Base-by-base conservation (phyloP, 2,329 filamentous ascomycete genomes). In the Sporothrix phasma region DNA sequence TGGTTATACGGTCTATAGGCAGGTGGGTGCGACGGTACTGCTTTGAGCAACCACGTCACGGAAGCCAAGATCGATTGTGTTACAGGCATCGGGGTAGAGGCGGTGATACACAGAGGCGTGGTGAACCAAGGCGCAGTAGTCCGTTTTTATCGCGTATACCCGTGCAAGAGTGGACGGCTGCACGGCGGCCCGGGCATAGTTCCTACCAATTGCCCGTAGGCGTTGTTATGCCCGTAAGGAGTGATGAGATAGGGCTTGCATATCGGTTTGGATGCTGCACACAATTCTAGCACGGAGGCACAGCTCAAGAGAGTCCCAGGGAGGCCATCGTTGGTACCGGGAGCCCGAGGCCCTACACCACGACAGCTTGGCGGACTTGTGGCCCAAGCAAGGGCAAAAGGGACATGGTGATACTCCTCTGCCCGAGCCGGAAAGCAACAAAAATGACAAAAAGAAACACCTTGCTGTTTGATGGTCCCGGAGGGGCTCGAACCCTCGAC, bases 401-500 rank as follows among this genome's bases (percentile, higher is more conserved):
- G 53, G 8, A 17, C 10, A 15, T 37, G 34, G 1, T 22, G 17
- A 8, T 19, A 19, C 31, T 19, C 6, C 31, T 39, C 31, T 8
- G 6, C 10, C 31, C 11, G 17, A 29, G 58, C 22, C 8, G 13
- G 47, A 46, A 43, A 45, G 22, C 11, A 31, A 54, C 26, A 49
- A 41, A 41, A 31, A 58, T 15, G 39, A 39, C 22, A 26, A 45
- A 54, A 59, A 59, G 31, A 51, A 41, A 51, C 24, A 61, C 22
- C 6, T 61, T 43, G 17, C 45, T 15, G 34, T 61, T 1, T 46
- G 26, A 39, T 45, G 64, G 43, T 61, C 61, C 54, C 61, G 46
- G 54, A 62, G 64, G n/a, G 58, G 63, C 47, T 64, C 60, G 46
- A 62, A 62, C 34, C 46, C 60, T 62, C 60, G 58, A 61, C 46